Base-by-base conservation (phyloP, 2,329 filamentous ascomycete genomes). In the Colletotrichum sp. region DNA sequence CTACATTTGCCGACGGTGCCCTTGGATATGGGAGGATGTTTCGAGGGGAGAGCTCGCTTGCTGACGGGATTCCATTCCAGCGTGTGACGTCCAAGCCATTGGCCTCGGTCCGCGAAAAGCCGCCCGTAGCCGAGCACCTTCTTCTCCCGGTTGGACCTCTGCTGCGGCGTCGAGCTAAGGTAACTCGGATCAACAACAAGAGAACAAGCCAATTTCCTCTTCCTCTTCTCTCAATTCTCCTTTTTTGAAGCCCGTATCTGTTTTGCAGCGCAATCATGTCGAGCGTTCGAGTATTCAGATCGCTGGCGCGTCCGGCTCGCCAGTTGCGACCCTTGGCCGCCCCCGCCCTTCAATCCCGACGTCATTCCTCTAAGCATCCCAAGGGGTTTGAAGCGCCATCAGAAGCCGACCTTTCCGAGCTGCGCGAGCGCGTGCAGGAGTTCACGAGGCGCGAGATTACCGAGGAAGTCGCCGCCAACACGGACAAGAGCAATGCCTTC, bases 401-500 rank as follows among this genome's bases (percentile, higher is more conserved):
- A 1, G 87, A 91, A 60, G 90, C 93, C 74, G 96, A 98, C 72
- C 90, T 98, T 9, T 86, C 93, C 26, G 95, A 98, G 86, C 89
- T 98, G 76, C 92, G 96, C 74, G 95, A 96, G 81, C 89, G 94
- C 30, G 95, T 98, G 32, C 95, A 96, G 80, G 96, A 98, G 73
- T 99, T 99, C 82, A 93, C 95, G 26, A 92, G 95, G 76, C 92
- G 96, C 81, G 96, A 98, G 85, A 96, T 99, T 73, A 88, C 95
- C 24, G 94, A 95, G 83, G 93, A 96, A 79, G 87, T 98, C 16
- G 97, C 96, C 1, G 91, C 95, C 13, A 88, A 88, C 72, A 98
- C 96, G n/a, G 96, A 99, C 87, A 91, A 91, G 82, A 89, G 90
- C 82, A 99, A 99, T 89, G 92, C 92, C 65, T 99, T 99, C 84